phyloP scores from a whole-genome alignment of 495 filamentous ascomycete genomes.

The Physcia stellaris region DNA sequence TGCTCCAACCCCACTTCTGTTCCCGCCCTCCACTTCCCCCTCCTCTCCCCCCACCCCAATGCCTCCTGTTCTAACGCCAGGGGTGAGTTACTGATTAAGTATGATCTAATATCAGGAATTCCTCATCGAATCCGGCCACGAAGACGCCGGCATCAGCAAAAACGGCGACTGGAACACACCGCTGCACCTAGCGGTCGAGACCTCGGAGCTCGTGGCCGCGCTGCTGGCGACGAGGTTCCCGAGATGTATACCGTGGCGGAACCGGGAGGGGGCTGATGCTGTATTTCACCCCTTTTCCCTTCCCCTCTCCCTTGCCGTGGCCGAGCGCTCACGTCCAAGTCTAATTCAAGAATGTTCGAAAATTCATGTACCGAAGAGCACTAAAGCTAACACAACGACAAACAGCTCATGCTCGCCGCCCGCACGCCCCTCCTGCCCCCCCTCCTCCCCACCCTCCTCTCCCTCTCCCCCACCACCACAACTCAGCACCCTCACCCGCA shows the following conservation, averaged over 20 bases:
- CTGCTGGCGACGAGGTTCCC: constrained; percentile 30
- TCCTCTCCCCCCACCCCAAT: neutral
- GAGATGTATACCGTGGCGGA: constrained; percentile 32
- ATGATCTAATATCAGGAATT: constrained; percentile 5
- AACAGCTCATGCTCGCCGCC: constrained; percentile 14
- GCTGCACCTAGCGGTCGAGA: constrained; percentile 40
- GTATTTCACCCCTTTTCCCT: constrained; percentile 14
- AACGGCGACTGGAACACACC: constrained; percentile 64
- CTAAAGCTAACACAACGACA: too few species aligned
- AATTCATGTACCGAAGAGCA: too few species aligned
- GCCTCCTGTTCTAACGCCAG: neutral
- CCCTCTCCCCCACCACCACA: neutral
- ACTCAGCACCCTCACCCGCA: neutral
- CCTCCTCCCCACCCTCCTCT: constrained; percentile 1
- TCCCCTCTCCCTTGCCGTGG: neutral
- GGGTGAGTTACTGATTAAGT: neutral
- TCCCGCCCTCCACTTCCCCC: neutral
- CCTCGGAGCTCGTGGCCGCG: constrained; percentile 45
- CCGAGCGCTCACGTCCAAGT: neutral
- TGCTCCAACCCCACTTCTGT: constrained; percentile 5
- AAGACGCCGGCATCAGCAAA: constrained; percentile 39
- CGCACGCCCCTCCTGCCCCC: constrained; percentile 5
- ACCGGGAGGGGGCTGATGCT: constrained; percentile 42
- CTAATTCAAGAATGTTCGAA: neutral
- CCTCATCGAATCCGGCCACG: constrained; percentile 16